Base-by-base conservation (phyloP, 306 rosid genomes). In the Quercus agrifolia region DNA sequence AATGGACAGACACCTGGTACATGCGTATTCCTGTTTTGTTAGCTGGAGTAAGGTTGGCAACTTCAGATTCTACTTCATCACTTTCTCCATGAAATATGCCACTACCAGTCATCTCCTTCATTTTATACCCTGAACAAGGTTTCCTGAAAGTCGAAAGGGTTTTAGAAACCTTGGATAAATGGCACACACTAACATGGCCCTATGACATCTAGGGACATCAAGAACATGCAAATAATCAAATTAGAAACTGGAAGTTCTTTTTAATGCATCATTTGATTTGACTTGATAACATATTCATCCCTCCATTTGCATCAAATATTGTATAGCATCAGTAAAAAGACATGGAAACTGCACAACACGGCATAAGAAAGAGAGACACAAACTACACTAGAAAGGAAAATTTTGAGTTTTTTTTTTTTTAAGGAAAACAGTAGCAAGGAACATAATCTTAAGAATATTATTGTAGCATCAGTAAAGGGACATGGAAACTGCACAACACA, bases 41-140 rank as follows among this genome's bases (percentile, higher is more conserved):
- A 86, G 80, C 87, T 30, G 85, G 78, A 17, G 89, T 21, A 55
- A 89, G 82, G 72, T 87, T 85, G 55, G 91, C 89, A 85, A 83
- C 83, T 75, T 86, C 95, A 74, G 89, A 74, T 81, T 95, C 97
- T 27, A 73, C 20, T 18, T 78, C 74, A 10, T 95, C 97, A 67
- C 80, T 73, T 78, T 89, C 98, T 71, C 85, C 96, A 18, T 88
- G 85, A 73, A 95, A 95, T 77, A 95, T 95, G 71, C 99, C 99
- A 80, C 99, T 95, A 28, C 99, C 99, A 70, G 98, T 93, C 82
- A 95, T 95, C 91, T 95, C 99, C 86, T 93, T 95, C 99, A 92
- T 91, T 87, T 95, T 95, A 85, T 88, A 86, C 59, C 91, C 96
- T 0, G 99, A 95, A 83, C 97, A 91, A 49, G 99, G 99, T 77